These are phyloP conservation scores for Botrytis byssoidea DNA, from an alignment of 2,329 filamentous ascomycete species.

Conservation along the genomic window DNA sequence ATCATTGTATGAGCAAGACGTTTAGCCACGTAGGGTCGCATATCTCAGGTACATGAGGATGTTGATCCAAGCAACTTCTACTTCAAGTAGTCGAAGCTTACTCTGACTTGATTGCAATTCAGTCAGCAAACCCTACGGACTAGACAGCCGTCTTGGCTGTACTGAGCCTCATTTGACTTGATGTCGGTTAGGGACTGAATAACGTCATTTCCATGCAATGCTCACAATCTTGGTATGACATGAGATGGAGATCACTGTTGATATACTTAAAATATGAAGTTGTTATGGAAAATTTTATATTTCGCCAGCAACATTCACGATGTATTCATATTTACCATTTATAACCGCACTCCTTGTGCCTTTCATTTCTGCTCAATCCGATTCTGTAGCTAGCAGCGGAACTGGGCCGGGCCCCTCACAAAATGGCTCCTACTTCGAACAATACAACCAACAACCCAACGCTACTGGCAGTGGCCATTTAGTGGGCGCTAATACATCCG, in stretches of 20 bases:
- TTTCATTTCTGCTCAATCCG: neutral
- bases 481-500: neutral
- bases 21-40: neutral
- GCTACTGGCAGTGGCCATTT: neutral
- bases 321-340: neutral
- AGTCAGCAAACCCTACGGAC: neutral
- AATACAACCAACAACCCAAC: slow-evolving; percentile 6
- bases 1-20: neutral
- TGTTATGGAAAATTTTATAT: neutral
- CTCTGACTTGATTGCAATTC: neutral
- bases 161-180: neutral
- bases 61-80: neutral
- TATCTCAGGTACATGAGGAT: neutral
- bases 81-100: neutral
- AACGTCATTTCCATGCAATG: neutral
- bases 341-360: neutral
- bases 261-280: neutral
- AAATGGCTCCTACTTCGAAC: slow-evolving; percentile 3
- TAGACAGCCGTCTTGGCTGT: neutral
- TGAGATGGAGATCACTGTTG: neutral
- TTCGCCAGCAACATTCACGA: neutral
- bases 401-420: neutral
- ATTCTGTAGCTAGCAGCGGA: neutral
- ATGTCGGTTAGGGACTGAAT: neutral
- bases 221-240: neutral